These are phyloP conservation scores for Straminergon stramineum DNA, from an alignment of 225 moss, liverwort and hornwort genomes.

Conservation along the genomic window DNA sequence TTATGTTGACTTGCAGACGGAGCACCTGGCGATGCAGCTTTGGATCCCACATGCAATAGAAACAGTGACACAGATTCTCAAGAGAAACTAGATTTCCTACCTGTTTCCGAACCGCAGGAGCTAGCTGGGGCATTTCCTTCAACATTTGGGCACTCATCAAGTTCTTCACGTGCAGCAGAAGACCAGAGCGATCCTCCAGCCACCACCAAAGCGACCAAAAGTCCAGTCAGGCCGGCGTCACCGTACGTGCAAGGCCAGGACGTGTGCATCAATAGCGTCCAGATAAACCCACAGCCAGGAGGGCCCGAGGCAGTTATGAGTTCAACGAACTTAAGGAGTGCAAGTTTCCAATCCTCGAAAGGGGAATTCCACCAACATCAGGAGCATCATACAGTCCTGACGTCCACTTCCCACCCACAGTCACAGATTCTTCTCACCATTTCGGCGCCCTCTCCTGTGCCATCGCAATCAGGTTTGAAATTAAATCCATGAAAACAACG, in stretches of 20 bases:
- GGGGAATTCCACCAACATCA: conserved; percentile 15
- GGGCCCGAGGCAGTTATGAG: not conserved
- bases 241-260: conserved; percentile 5
- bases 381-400: not conserved
- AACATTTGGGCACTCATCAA: not conserved
- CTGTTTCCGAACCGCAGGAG: not conserved
- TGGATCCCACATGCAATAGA: not conserved
- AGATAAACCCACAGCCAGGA: not conserved
- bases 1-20: not conserved
- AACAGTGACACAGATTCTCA: not conserved
- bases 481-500: not conserved
- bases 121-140: not conserved
- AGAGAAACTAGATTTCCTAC: conserved; percentile 2
- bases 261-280: not conserved
- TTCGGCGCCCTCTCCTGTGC: conserved; percentile 3
- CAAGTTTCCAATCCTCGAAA: conserved; percentile 2
- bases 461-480: conserved; percentile 10
- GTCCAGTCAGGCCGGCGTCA: not conserved
- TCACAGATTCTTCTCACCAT: conserved; percentile 34
- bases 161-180: not conserved
- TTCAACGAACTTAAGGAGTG: not conserved
- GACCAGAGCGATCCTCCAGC: not conserved
- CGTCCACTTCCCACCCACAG: conserved; percentile 2
- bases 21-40: not conserved
- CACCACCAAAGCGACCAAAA: not conserved